These are phyloP conservation scores for Colletotrichum sp. DNA, from an alignment of 2,329 filamentous ascomycete genomes.

Conservation along the genomic window DNA sequence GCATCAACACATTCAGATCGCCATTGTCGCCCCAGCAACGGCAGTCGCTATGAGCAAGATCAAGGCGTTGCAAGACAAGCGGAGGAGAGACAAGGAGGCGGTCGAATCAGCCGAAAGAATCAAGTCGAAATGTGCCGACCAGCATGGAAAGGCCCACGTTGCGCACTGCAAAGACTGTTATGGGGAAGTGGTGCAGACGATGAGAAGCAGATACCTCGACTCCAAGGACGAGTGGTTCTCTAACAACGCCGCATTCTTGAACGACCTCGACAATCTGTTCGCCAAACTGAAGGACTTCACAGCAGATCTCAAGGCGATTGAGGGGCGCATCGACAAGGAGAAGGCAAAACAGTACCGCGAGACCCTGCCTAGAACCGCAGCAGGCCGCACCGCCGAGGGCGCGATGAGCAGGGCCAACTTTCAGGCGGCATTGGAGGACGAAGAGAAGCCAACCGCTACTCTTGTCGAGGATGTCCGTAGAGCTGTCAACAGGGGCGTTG, in stretches of 20 bases:
- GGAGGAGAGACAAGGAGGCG: neutral
- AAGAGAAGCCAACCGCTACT: neutral
- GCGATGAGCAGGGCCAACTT: conserved; percentile 13
- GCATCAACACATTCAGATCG: neutral
- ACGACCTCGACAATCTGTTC: conserved; percentile 55
- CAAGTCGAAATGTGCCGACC: conserved; percentile 44
- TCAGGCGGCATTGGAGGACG: conserved; percentile 6
- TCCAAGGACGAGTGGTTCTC: conserved; percentile 56
- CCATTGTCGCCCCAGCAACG: neutral
- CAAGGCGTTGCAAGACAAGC: neutral
- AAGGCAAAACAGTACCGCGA: conserved; percentile 59
- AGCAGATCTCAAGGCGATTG: conserved; percentile 49
- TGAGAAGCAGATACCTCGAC: conserved; percentile 46
- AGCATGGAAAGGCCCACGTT: conserved; percentile 48
- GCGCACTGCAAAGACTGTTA: conserved; percentile 55
- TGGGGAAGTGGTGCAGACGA: conserved; percentile 48
- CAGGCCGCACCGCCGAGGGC: conserved; percentile 5
- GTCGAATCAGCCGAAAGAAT: conserved; percentile 47
- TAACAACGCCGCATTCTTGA: conserved; percentile 51
- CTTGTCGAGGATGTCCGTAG: conserved; percentile 1
- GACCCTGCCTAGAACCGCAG: conserved; percentile 24
- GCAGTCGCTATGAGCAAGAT: neutral
- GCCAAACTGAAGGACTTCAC: conserved; percentile 50
- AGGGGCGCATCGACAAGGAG: conserved; percentile 55
- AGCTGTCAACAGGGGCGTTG: neutral